Conservation (phyloP, 352 stramenopile species). For the Achlya hypogyna region DNA sequence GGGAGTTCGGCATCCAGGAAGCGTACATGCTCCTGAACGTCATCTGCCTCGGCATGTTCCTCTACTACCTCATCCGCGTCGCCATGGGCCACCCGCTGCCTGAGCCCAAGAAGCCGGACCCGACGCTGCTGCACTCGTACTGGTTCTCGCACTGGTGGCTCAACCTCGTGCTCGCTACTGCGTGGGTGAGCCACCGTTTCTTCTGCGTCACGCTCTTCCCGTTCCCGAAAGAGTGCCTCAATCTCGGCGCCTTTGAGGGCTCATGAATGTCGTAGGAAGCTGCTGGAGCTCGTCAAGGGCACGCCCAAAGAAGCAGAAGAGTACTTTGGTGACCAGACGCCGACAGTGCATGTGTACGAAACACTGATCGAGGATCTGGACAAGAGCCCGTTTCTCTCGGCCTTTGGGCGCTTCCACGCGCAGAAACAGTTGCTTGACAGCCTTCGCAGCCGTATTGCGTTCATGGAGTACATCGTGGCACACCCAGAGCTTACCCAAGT, state of each 20-base stretch:
- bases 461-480: slow-evolving; percentile 18
- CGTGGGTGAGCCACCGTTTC: background rate
- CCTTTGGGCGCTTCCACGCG: slow-evolving; percentile 14
- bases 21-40: slow-evolving; percentile 19
- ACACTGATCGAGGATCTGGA: slow-evolving; percentile 16
- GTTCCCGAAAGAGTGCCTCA: background rate
- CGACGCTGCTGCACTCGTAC: slow-evolving; percentile 3
- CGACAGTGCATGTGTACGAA: slow-evolving; percentile 8
- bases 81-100: background rate
- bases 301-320: slow-evolving; percentile 10
- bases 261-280: background rate
- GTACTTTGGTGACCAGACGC: slow-evolving; percentile 1
- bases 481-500: background rate
- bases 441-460: slow-evolving; percentile 2
- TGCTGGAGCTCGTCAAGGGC: background rate
- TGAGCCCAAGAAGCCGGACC: slow-evolving; percentile 12
- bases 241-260: background rate
- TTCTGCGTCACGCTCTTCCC: slow-evolving; percentile 14
- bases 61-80: slow-evolving; percentile 16
- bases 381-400: background rate
- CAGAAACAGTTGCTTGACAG: background rate
- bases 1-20: slow-evolving; percentile 10
- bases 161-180: background rate
- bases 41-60: slow-evolving; percentile 14
- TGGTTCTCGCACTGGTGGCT: slow-evolving; percentile 20